phyloP scores from a whole-genome alignment of 164 flowering plant species.

The Protea cynaroides region DNA sequence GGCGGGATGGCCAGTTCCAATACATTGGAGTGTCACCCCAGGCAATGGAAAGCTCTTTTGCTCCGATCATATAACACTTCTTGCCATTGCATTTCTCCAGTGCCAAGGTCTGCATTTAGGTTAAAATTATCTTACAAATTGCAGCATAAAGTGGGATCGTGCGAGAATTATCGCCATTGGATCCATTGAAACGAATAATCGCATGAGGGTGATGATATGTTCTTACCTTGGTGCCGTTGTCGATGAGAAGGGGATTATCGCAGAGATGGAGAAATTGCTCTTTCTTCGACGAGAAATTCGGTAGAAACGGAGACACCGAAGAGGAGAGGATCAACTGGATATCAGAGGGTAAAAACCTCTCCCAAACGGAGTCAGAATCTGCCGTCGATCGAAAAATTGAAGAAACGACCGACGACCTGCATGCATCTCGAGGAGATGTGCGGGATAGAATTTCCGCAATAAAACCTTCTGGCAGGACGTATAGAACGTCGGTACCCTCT shows the following conservation, averaged over 20 bases:
- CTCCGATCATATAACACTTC: slow-evolving; percentile 34
- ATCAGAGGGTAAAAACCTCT: slow-evolving; percentile 22
- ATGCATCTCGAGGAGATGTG: slow-evolving; percentile 26
- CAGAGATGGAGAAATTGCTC: slow-evolving; percentile 17
- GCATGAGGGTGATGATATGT: background rate
- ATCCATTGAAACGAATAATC: too few species aligned
- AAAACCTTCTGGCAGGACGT: slow-evolving; percentile 15
- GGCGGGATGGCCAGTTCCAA: slow-evolving; percentile 30
- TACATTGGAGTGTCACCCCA: slow-evolving; percentile 31
- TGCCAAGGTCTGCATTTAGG: slow-evolving; percentile 38
- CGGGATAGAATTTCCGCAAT: slow-evolving; percentile 15
- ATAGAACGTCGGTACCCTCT: too few species aligned
- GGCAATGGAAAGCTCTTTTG: slow-evolving; percentile 30
- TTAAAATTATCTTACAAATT: too few species aligned
- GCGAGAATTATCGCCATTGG: too few species aligned
- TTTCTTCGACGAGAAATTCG: slow-evolving; percentile 4
- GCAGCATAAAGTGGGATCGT: too few species aligned
- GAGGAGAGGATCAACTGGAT: slow-evolving; percentile 8
- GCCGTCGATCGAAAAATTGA: slow-evolving; percentile 15
- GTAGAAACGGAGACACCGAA: background rate
- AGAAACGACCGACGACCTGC: slow-evolving; percentile 20
- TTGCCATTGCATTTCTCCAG: slow-evolving; percentile 36
- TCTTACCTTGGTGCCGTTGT: slow-evolving; percentile 23
- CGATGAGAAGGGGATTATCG: slow-evolving; percentile 18
- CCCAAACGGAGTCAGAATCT: slow-evolving; percentile 29